Base-by-base conservation (phyloP, 2,329 filamentous ascomycete species). In the Celoporthe dispersa region DNA sequence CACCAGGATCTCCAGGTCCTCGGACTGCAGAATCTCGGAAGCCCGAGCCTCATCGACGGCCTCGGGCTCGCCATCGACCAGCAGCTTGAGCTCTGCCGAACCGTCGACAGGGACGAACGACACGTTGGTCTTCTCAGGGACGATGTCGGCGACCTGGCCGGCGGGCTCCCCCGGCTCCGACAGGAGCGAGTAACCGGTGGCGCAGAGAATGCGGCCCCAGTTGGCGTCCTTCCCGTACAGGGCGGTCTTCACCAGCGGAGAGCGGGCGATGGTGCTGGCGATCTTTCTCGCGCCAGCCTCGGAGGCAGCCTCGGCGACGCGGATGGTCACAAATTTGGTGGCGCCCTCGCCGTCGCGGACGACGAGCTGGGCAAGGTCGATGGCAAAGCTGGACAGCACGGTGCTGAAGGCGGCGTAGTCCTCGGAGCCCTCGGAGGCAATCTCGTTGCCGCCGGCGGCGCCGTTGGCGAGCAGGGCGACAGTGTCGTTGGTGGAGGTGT, bases 401-500 rank as follows among this genome's bases (percentile, higher is more conserved):
- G 84, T 80, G 74, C 88, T 86, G 82, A 98, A 91, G 51, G 88
- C 90, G n/a, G 81, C 77, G 78, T 92, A 95, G 77, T 94, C 93
- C 14, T 79, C 78, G 66, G 80, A 88, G 75, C 76, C 82, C 19
- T 82, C 78, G 60, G 86, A 82, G 1, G 85, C 80, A 66, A 95
- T 86, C 68, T 88, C 84, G 19, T 86, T 81, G 25, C 93, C 93
- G 67, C 93, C 93, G 0, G 94, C 95, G 25, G 94, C 94, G 72
- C 96, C 96, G 80, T 99, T 99, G 73, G 96, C 95, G n/a, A 99
- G 88, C 68, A 99, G 85, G 5, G 94, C 94, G 37, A 98, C 89
- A 0, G 95, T 98, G 83, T 99, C 96, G 82, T 99, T 99, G 71
- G 96, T 99, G 72, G 93, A 97, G 11, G 94, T 98, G 81, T 98